Conservation (phyloP, 2,329 filamentous ascomycete genomes). For the Biscogniauxia mediterranea region DNA sequence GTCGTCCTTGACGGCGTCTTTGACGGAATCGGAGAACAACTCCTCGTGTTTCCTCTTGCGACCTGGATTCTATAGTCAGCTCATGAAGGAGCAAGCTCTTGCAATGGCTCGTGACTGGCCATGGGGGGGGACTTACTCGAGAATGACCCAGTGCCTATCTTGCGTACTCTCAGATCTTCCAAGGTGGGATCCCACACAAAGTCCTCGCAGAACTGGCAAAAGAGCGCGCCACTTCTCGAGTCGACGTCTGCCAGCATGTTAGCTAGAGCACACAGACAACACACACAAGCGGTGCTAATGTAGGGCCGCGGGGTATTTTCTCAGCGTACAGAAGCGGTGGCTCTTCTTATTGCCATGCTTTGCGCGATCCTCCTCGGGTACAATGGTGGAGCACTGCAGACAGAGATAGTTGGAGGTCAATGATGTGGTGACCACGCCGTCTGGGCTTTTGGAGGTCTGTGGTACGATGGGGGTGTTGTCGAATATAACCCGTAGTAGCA, state of each 20-base stretch:
- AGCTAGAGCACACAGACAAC: not conserved
- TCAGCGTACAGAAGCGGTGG: slow-evolving; percentile 68
- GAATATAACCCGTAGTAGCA: slow-evolving; percentile 68
- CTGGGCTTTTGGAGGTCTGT: slow-evolving; percentile 61
- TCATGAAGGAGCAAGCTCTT: not conserved
- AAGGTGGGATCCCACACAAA: slow-evolving; percentile 80
- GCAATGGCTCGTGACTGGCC: too few relatives aligned
- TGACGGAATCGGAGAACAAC: slow-evolving; percentile 59
- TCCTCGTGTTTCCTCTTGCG: slow-evolving; percentile 78
- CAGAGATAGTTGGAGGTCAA: slow-evolving; percentile 70
- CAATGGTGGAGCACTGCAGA: slow-evolving; percentile 69
- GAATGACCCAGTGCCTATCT: slow-evolving; percentile 65
- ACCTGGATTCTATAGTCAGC: slow-evolving; percentile 35
- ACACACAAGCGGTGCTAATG: too few relatives aligned
- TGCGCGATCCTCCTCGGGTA: slow-evolving; percentile 62
- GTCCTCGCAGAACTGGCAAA: slow-evolving; percentile 80
- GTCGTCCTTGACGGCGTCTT: slow-evolving; percentile 56
- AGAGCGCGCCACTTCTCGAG: slow-evolving; percentile 70
- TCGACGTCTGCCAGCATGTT: slow-evolving; percentile 61
- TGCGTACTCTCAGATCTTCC: slow-evolving; percentile 70
- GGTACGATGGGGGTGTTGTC: slow-evolving; percentile 63
- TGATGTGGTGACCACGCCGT: slow-evolving; percentile 57
- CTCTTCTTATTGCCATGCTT: slow-evolving; percentile 67
- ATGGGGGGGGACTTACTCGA: slow-evolving; percentile 45
- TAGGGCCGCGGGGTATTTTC: too few relatives aligned